Percentiles rank a stretch among this genome's conserved stretches.
phyloP scores from a whole-genome alignment of 768 basidiomycete genomes.

The Suillus spraguei region DNA sequence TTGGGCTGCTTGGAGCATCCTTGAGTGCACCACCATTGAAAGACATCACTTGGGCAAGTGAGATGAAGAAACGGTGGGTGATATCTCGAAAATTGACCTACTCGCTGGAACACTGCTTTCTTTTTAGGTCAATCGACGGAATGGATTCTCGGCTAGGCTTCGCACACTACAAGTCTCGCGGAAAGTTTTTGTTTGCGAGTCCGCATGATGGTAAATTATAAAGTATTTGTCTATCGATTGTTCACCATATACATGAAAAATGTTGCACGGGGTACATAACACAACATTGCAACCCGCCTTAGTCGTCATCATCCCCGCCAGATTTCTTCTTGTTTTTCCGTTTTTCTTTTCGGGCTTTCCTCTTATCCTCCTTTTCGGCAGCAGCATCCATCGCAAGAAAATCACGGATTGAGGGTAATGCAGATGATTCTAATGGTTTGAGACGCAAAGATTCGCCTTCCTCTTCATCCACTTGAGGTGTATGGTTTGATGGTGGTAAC shows the following conservation, averaged over 20 bases:
- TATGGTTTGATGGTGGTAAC: slow-evolving; percentile 17
- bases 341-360: slow-evolving; percentile 77
- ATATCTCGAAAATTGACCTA: not conserved
- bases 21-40: slow-evolving; percentile 67
- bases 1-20: slow-evolving; percentile 76
- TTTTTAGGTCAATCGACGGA: slow-evolving; percentile 66
- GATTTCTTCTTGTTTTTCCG: slow-evolving; percentile 47
- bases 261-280: slow-evolving; percentile 3
- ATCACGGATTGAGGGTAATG: slow-evolving; percentile 80
- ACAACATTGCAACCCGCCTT: slow-evolving; percentile 12
- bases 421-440: slow-evolving; percentile 76
- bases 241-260: slow-evolving; percentile 2
- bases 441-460: slow-evolving; percentile 59
- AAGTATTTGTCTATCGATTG: not conserved
- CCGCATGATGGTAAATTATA: slow-evolving; percentile 11
- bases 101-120: not conserved
- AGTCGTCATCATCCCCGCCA: slow-evolving; percentile 35
- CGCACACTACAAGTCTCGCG: slow-evolving; percentile 64
- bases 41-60: slow-evolving; percentile 87
- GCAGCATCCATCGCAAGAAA: slow-evolving; percentile 79
- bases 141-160: slow-evolving; percentile 72
- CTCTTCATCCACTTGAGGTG: slow-evolving; percentile 35
- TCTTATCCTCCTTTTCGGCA: slow-evolving; percentile 64
- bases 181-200: slow-evolving; percentile 34
- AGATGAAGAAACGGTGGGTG: slow-evolving; percentile 79